phyloP scores from a whole-genome alignment of 371 early-diverging fungal species.

The Mycotypha africana region DNA sequence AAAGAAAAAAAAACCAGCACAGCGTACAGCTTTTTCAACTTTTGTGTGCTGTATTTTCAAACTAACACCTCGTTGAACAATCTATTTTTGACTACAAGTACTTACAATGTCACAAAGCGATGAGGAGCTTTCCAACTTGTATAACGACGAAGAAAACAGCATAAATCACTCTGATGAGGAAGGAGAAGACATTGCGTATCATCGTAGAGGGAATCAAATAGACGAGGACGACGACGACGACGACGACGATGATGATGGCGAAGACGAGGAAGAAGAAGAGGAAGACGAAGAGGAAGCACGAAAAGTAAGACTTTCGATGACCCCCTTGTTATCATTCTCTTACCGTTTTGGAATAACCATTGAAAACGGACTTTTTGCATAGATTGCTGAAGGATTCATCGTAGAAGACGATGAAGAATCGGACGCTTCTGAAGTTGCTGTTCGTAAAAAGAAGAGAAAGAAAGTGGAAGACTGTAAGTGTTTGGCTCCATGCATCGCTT shows the following conservation, averaged over 20 bases:
- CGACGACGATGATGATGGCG: constrained; percentile 46
- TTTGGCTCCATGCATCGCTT: not conserved
- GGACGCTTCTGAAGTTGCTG: constrained; percentile 29
- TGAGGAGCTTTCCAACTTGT: constrained; percentile 14
- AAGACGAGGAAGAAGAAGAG: constrained; percentile 58
- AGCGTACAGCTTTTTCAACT: no score
- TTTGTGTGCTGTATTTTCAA: no score
- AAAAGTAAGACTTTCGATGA: no score
- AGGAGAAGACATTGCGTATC: constrained; percentile 43
- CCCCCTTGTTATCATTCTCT: no score
- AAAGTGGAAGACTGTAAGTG: constrained; percentile 38
- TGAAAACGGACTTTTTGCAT: constrained; percentile 1
- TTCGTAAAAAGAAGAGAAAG: constrained; percentile 47
- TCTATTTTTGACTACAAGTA: no score
- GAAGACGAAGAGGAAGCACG: constrained; percentile 53
- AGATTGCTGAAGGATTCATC: constrained; percentile 63
- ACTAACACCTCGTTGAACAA: no score
- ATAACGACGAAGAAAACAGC: constrained; percentile 14
- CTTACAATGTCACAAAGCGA: constrained; percentile 17
- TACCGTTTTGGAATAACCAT: constrained; percentile 8
- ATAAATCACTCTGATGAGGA: constrained; percentile 30
- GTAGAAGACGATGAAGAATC: constrained; percentile 62
- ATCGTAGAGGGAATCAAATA: constrained; percentile 29
- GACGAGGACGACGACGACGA: constrained; percentile 38
- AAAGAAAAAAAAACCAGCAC: no score